Percentiles rank a stretch among this genome's conserved stretches.
These are phyloP conservation scores for Skeletonema menzelii DNA, from an alignment of 108 stramenopile genomes.

Conservation along the genomic window DNA sequence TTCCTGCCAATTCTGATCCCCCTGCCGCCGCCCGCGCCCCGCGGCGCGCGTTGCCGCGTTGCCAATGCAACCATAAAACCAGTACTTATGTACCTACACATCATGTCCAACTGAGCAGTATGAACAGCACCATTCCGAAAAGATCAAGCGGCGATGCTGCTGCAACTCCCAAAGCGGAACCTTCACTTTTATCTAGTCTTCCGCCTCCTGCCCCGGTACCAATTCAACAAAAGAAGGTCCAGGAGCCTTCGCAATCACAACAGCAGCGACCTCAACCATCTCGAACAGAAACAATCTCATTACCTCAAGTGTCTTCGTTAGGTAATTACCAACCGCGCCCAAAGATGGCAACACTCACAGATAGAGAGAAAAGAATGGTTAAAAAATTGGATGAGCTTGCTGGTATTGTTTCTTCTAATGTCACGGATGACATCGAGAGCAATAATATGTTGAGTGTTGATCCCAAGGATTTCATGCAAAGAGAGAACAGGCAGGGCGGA, in stretches of 20 bases:
- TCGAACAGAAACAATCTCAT: neutral
- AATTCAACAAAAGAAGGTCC: neutral
- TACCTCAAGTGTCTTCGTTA: neutral
- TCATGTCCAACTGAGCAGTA: too few species aligned
- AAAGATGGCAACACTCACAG: conserved; percentile 4
- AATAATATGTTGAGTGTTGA: conserved; percentile 7
- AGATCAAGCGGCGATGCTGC: conserved; percentile 7
- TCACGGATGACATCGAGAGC: neutral
- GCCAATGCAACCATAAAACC: too few species aligned
- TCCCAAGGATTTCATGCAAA: conserved; percentile 1
- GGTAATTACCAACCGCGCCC: conserved; percentile 4
- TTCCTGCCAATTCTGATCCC: too few species aligned
- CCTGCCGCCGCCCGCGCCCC: too few species aligned
- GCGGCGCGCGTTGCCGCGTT: too few species aligned
- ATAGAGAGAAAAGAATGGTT: conserved; percentile 8
- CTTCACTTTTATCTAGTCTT: conserved; percentile 13
- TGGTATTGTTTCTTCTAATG: conserved; percentile 8
- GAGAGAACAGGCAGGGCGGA: neutral
- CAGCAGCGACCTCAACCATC: neutral
- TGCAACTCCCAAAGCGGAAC: conserved; percentile 1
- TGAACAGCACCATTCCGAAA: conserved; percentile 10
- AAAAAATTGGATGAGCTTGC: conserved; percentile 20
- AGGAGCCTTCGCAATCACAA: neutral
- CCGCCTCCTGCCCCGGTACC: neutral
- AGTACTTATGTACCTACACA: too few species aligned